Percentiles rank a stretch among this genome's conserved stretches.
Conservation (phyloP, 2,329 filamentous ascomycete species). For the Xylariaceae sp. region DNA sequence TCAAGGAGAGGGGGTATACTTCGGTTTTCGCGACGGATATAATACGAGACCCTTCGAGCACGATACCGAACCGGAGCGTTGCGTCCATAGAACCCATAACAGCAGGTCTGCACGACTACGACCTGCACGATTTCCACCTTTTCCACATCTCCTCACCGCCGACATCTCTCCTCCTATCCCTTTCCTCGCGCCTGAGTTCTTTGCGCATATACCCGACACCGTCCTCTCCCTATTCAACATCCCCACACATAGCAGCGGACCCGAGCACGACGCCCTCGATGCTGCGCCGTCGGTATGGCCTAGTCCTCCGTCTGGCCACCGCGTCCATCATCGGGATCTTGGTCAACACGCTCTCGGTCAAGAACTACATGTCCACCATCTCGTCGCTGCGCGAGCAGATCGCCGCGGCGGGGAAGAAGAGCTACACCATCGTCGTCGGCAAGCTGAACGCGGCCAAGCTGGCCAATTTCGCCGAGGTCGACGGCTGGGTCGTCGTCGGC, state of each 20-base stretch:
- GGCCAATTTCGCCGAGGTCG: slow-evolving; percentile 92
- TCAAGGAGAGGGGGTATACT: slow-evolving; percentile 62
- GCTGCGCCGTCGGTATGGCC: slow-evolving; percentile 81
- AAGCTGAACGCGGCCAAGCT: slow-evolving; percentile 95
- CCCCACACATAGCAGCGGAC: slow-evolving; percentile 39
- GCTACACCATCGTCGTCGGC: slow-evolving; percentile 92
- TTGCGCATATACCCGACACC: slow-evolving; percentile 71
- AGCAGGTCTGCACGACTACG: slow-evolving; percentile 29
- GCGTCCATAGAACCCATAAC: slow-evolving; percentile 4
- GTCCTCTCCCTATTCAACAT: slow-evolving; percentile 40
- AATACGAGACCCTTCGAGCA: slow-evolving; percentile 69
- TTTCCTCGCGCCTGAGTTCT: slow-evolving; percentile 73
- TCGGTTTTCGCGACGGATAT: slow-evolving; percentile 65
- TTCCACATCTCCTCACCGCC: slow-evolving; percentile 83
- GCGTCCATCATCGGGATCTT: slow-evolving; percentile 86
- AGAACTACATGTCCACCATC: slow-evolving; percentile 81
- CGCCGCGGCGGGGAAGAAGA: slow-evolving; percentile 79
- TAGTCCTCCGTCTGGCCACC: slow-evolving; percentile 73
- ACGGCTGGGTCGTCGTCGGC: slow-evolving; percentile 93
- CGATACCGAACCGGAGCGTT: slow-evolving; percentile 75
- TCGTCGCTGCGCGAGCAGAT: slow-evolving; percentile 69
- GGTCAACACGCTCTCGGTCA: slow-evolving; percentile 89
- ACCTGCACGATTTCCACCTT: slow-evolving; percentile 63
- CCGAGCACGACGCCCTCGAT: slow-evolving; percentile 42
- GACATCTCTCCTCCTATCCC: slow-evolving; percentile 75